Conservation (phyloP, 2,329 filamentous ascomycete genomes). For the Clonostachys chloroleuca region DNA sequence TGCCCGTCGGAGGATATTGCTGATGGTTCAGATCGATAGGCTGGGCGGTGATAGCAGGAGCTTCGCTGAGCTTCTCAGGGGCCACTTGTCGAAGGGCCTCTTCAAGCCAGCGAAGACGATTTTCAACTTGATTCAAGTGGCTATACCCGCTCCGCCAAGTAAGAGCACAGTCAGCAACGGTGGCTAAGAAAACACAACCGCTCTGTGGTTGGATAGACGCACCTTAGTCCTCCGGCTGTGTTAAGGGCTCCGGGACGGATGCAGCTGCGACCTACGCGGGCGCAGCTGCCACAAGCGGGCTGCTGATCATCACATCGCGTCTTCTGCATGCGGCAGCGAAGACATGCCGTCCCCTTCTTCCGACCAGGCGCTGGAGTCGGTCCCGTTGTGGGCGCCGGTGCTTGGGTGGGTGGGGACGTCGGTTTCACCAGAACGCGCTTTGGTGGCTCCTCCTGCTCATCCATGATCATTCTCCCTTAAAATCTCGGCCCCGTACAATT, state of each 20-base stretch:
- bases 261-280: constrained; percentile 18
- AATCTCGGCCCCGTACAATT: no score
- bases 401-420: no score
- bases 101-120: constrained; percentile 3
- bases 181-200: no score
- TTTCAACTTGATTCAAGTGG: constrained; percentile 5
- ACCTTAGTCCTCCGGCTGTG: not conserved
- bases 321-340: constrained; percentile 22
- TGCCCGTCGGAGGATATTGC: not conserved
- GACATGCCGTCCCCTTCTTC: constrained; percentile 23
- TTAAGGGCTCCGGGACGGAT: constrained; percentile 12
- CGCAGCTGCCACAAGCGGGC: constrained; percentile 20
- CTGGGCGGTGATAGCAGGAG: not conserved
- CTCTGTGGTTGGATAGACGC: no score
- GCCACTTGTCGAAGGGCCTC: no score
- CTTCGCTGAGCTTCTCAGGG: no score
- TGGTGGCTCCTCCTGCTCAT: no score
- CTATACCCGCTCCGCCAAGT: not conserved
- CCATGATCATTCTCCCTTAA: no score
- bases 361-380: not conserved
- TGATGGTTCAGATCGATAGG: not conserved
- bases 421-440: no score
- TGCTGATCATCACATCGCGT: constrained; percentile 19
- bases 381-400: no score
- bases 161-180: no score